These are phyloP conservation scores for Rhizophora apiculata DNA, from an alignment of 345 rosid species.

Conservation along the genomic window DNA sequence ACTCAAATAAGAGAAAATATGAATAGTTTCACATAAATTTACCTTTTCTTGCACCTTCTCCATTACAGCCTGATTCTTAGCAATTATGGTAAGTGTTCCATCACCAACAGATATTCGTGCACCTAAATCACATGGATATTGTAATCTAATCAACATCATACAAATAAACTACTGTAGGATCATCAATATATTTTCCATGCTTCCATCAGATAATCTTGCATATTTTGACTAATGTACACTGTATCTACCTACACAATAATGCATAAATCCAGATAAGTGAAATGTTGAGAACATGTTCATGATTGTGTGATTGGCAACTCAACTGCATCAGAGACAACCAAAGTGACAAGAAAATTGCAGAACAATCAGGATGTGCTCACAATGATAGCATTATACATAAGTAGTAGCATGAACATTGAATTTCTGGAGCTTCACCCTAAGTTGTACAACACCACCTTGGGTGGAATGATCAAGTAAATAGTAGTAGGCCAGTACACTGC, in stretches of 20 bases:
- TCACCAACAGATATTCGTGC: conserved; percentile 73
- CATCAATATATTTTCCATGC: neutral
- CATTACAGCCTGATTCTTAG: conserved; percentile 74
- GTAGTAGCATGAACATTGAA: no score
- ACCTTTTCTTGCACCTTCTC: conserved; percentile 86
- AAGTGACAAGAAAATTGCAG: neutral
- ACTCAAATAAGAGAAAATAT: neutral
- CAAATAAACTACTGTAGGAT: neutral
- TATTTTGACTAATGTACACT: no score
- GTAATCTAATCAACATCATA: neutral
- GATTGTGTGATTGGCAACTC: conserved; percentile 3
- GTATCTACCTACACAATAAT: neutral
- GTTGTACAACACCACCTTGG: neutral
- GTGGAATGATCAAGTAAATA: neutral
- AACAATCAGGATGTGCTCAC: neutral
- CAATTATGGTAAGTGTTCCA: conserved; percentile 72
- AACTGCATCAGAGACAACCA: neutral
- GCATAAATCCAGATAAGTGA: neutral
- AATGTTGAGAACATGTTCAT: neutral
- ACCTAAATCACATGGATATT: conserved; percentile 41
- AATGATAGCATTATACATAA: neutral
- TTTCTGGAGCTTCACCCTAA: neutral
- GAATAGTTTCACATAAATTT: conserved; percentile 1
- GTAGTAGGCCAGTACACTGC: neutral
- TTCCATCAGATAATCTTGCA: neutral